Evolutionary conservation across 495 filamentous ascomycete genomes (phyloP), one percentile per base, ranked within the genome.

Genomic region (Talaromyces borbonicus): DNA sequence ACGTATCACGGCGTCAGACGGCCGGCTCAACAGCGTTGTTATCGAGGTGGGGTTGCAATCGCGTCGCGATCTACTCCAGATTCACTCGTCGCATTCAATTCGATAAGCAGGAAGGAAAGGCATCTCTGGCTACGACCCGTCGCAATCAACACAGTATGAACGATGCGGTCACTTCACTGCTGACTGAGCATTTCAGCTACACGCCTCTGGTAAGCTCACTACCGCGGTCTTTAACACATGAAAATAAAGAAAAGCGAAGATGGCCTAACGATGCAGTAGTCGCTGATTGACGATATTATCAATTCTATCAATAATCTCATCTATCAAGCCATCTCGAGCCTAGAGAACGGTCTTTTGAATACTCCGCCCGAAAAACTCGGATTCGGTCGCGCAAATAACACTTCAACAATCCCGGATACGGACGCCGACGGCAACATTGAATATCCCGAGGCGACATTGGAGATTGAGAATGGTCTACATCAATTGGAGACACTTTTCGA

Each of bases 181-280:
- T 98, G 53, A 95, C 93, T 6, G 92, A 98, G 74, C 92, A 97
- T 59, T 83, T 98, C 55, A 84, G 85, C 50, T 95, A 95, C 56
- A 90, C 92, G 2, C 92, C 92, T 20, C 72, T 95, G 50, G 90
- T 95, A 60, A 63, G 81, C n/a, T 72, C 0, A 9, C 11, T 18
- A 33, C 3, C 8, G 19, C 5, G 14, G 15, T 36, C 8, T 22
- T 0, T 37, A 29, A 29, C 6, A 11, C 26, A 5, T 29, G 11
- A 5, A 5, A 36, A 18, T 4, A 36, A 36, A 36, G 15, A 36
- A 3, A n/a, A 4, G 19, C 22, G n/a, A n/a, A 16, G 11, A 14
- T 41, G 42, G 48, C 37, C 16, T 40, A 41, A 20, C 35, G 23
- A 11, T n/a, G 7, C 11, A 27, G 20, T 54, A 95, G 90, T 83